These are phyloP conservation scores for Pilobolus umbonatus DNA, from an alignment of 192 early-diverging fungal species.

Conservation along the genomic window DNA sequence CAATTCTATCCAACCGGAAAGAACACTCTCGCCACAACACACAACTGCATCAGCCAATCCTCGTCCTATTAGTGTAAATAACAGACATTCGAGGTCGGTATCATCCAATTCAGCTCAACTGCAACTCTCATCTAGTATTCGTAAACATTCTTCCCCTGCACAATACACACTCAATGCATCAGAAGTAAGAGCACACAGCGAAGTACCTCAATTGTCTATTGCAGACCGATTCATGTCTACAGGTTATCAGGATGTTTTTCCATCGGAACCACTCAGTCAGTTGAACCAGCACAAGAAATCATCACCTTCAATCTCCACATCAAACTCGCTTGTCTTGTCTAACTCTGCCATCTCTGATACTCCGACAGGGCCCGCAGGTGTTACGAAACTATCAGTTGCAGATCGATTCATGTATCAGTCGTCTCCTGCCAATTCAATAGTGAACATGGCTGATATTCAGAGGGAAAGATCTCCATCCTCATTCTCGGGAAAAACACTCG, in stretches of 20 bases:
- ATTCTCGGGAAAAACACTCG: slow-evolving; percentile 14
- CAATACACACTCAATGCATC: background rate
- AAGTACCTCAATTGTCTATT: slow-evolving; percentile 22
- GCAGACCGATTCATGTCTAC: slow-evolving; percentile 23
- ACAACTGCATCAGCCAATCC: background rate
- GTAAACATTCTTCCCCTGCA: too few relatives aligned
- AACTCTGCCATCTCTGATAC: background rate
- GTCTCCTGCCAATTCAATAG: background rate
- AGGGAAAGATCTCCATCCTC: slow-evolving; percentile 13
- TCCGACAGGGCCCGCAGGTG: background rate
- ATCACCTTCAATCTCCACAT: background rate
- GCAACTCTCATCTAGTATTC: too few relatives aligned
- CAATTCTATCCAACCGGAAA: background rate
- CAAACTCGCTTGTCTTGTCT: background rate
- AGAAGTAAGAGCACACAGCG: background rate
- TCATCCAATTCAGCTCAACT: slow-evolving; percentile 2
- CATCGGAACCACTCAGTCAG: background rate
- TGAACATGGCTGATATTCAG: background rate
- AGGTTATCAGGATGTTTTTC: background rate
- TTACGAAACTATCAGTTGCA: slow-evolving; percentile 21
- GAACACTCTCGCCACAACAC: too few relatives aligned
- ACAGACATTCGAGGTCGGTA: background rate
- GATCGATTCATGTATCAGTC: slow-evolving; percentile 19
- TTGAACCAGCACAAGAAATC: background rate
- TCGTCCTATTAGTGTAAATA: too few relatives aligned